Conservation (phyloP, 2,329 filamentous ascomycete species). For the Aspergillus ruber region DNA sequence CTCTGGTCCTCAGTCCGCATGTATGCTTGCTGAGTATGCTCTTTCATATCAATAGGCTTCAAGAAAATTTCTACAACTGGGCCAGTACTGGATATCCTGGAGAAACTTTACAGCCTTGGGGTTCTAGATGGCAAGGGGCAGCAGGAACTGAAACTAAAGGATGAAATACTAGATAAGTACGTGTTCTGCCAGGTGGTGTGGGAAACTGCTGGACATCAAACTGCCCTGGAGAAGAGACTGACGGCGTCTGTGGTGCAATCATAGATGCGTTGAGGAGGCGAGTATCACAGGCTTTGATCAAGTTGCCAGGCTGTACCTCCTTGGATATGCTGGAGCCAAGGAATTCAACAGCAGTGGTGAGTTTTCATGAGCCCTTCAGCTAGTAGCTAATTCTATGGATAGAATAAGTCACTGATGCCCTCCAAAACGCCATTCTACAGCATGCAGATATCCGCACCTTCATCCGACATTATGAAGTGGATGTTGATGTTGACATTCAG, state of each 20-base stretch:
- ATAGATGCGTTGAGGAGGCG: conserved; percentile 19
- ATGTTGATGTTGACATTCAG: conserved; percentile 20
- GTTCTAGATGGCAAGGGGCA: conserved; percentile 25
- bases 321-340: conserved; percentile 28
- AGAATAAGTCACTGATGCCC: background rate
- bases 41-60: background rate
- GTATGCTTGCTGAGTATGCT: conserved; percentile 23
- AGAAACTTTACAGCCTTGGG: conserved; percentile 32
- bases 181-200: conserved; percentile 24
- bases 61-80: background rate
- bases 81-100: conserved; percentile 17
- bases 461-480: conserved; percentile 21
- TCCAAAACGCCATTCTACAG: background rate
- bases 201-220: conserved; percentile 16
- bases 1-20: conserved; percentile 28
- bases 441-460: conserved; percentile 18
- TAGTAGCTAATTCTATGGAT: background rate
- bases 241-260: conserved; percentile 16
- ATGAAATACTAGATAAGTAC: conserved; percentile 25
- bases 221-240: conserved; percentile 21
- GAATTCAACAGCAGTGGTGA: conserved; percentile 31
- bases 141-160: conserved; percentile 26
- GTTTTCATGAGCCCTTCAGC: conserved; percentile 5
- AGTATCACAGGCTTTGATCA: conserved; percentile 24
- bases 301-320: conserved; percentile 24